Evolutionary conservation across 441 rosid genomes (phyloP), one percentile per base, ranked within the genome.

Genomic region (Erodium moschatum): DNA sequence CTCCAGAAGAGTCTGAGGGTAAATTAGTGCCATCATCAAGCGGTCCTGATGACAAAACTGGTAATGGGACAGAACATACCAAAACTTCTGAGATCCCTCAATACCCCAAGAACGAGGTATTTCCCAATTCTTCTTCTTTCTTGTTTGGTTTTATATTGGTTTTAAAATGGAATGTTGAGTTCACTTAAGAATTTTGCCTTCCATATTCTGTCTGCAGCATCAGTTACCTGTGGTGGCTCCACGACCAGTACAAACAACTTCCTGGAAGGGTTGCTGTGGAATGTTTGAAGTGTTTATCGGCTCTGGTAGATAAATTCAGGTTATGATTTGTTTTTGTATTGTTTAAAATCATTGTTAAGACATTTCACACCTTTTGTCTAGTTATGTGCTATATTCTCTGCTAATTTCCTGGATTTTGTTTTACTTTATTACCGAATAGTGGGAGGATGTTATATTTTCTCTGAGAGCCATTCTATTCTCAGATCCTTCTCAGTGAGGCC

Each of bases 201-300:
- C 16, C 62, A 1, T 40, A 2, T 40, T 40, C 62, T 54, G 24
- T 54, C 62, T 54, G 62, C 10, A 54, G 62, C 11, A 54, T 54
- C 62, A 7, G 10, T 54, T 18, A 54, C 24, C 62, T 54, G 54
- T 48, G 5, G 62, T 54, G 62, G 62, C 62, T 19, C 27, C 24
- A 54, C 62, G 62, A 54, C 62, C 24, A 18, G 62, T 54, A 7
- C 62, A 54, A 54, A 18, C 62, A 18, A 54, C 62, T 54, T 54
- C 62, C 0, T 54, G 62, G 62, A 54, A 54, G 27, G 62, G 62
- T 16, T 54, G 62, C 62, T 54, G 62, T 54, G 62, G 62, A 54
- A 18, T 54, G 62, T 54, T 54, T 54, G 62, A 54, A 54, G 62
- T 54, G 9, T 21, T 54, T 54, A 18, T 16, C 18, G 62, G 62